Base-by-base conservation (phyloP, 805 yeast genomes). In the Suhomyces sp. region DNA sequence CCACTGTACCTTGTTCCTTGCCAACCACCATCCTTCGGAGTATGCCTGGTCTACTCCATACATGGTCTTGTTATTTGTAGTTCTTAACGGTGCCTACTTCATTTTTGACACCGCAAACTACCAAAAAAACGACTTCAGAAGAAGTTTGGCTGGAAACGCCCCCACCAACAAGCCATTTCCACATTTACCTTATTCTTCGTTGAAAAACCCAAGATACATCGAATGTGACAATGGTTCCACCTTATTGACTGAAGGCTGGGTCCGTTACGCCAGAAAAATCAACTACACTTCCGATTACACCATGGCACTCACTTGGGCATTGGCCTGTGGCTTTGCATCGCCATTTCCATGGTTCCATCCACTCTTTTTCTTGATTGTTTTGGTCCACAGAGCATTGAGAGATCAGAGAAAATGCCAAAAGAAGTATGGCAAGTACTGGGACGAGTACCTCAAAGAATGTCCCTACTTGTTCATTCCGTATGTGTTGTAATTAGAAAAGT, bases 291-390 rank as follows among this genome's bases (percentile, higher is more conserved):
- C 96, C 22, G 99, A 94, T 70, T 90, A 85, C 80, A 76, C 81
- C 47, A 97, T 91, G 76, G 82, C 96, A 48, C 76, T 89, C 61
- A 80, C 94, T 46, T 94, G 99, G 99, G 96, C 93, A 5, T 78
- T 94, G 56, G 81, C 85, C 56, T 90, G 97, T 71, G 99, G 99
- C 0, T 85, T 86, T 70, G 78, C 77, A 31, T 88, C 97, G 2
- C 88, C 92, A 48, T 84, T 93, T 77, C 97, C 97, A 44, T 94
- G 96, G 93, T 94, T 94, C 73, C 93, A 87, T 84, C 97, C 99
- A 4, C 75, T 78, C 22, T 94, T 94, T 77, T 94, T 90, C 84
- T 82, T 91, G 57, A 73, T 86, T 61, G 97, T 91, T 57, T 82
- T 94, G 68, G 71, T 86, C 46, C 99, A 94, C 73, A 86, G 99